These are phyloP conservation scores for Myochromella boudieri DNA, from an alignment of 768 basidiomycete genomes.

Conservation along the genomic window DNA sequence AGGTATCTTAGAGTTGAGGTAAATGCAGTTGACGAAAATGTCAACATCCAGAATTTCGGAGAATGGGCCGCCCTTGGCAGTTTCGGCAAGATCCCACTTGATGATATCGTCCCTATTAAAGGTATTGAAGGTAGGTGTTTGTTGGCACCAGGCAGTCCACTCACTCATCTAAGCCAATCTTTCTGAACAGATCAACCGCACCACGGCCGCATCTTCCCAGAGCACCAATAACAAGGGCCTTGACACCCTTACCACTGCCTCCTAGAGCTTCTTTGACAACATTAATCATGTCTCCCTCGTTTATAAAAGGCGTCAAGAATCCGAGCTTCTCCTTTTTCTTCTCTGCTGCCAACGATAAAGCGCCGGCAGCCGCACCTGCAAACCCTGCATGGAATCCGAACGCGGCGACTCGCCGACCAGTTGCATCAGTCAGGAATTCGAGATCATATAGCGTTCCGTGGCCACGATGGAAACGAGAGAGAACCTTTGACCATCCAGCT, in stretches of 20 bases:
- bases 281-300: conserved; percentile 82
- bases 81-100: conserved; percentile 98
- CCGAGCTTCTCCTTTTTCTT: conserved; percentile 62
- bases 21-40: conserved; percentile 99
- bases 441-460: conserved; percentile 89
- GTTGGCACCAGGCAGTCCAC: conserved; percentile 29
- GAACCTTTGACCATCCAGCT: conserved; percentile 85
- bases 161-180: conserved; percentile 93
- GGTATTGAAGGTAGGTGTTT: conserved; percentile 2
- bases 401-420: conserved; percentile 90
- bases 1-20: conserved; percentile 83
- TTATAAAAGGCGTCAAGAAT: conserved; percentile 73
- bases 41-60: conserved; percentile 94
- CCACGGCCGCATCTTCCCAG: conserved; percentile 93
- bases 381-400: conserved; percentile 99
- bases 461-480: conserved; percentile 83
- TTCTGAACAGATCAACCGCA: conserved; percentile 92
- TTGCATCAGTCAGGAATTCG: conserved; percentile 87
- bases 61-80: conserved; percentile 96
- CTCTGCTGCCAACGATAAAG: conserved; percentile 74
- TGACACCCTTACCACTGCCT: conserved; percentile 69
- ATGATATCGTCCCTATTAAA: conserved; percentile 77
- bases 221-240: conserved; percentile 93
- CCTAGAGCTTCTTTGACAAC: conserved; percentile 67
- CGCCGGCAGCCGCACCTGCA: conserved; percentile 93